Evolutionary conservation across 1,284 basidiomycete species (phyloP).

Genomic region (Naganishia cerealis): DNA sequence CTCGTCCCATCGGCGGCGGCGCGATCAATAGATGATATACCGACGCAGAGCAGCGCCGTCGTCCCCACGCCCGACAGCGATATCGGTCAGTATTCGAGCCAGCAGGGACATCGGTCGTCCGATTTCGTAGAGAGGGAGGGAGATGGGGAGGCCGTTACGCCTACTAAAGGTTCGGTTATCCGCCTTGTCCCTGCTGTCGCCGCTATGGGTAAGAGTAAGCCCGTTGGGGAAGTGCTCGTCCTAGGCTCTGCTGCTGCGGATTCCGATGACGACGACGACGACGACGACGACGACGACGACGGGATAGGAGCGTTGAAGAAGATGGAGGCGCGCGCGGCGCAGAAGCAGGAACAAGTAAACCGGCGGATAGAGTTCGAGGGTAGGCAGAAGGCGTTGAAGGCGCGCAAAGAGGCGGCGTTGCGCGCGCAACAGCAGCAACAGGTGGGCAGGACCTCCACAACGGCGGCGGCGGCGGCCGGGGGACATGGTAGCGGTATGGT

Average conservation of each 20-base stretch:
- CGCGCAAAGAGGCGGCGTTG: conserved; percentile 23
- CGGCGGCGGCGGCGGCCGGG: not conserved
- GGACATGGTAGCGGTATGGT: not conserved
- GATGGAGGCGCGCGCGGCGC: not conserved
- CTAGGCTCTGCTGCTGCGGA: conserved; percentile 8
- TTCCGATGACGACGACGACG: conserved; percentile 16
- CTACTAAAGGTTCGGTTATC: not conserved
- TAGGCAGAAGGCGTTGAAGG: conserved; percentile 16
- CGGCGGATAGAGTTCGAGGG: conserved; percentile 10
- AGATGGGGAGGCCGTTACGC: not conserved
- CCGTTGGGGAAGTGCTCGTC: not conserved
- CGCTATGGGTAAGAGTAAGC: not conserved
- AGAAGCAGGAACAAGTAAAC: not conserved
- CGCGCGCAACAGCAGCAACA: not conserved
- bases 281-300: conserved; percentile 17
- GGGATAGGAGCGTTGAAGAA: conserved; percentile 14
- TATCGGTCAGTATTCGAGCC: conserved; percentile 27
- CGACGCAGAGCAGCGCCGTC: conserved; percentile 24
- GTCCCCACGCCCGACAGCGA: conserved; percentile 25
- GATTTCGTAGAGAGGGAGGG: not conserved
- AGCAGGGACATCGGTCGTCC: not conserved
- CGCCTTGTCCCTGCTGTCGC: not conserved
- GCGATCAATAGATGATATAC: not conserved
- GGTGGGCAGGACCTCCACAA: not conserved
- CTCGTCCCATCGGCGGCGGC: conserved; percentile 8